These are phyloP conservation scores for Hericium coralloides DNA, from an alignment of 768 basidiomycete genomes.

Conservation along the genomic window DNA sequence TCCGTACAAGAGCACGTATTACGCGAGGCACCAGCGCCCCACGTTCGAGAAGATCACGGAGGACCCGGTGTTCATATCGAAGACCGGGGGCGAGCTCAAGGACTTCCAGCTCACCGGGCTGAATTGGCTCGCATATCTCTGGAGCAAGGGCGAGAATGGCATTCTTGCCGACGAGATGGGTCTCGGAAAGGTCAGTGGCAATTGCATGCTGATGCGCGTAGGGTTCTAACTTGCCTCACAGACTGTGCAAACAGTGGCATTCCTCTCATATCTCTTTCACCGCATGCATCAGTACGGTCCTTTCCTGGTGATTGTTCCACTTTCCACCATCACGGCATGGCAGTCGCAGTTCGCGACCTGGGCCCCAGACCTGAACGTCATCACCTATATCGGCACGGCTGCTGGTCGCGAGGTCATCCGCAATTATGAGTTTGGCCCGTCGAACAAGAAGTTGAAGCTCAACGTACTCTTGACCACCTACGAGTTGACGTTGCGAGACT, in stretches of 20 bases:
- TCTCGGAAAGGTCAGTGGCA: conserved; percentile 69
- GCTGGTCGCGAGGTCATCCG: conserved; percentile 86
- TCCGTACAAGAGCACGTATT: conserved; percentile 74
- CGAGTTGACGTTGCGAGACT: conserved; percentile 87
- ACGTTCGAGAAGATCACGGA: conserved; percentile 73
- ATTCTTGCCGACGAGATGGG: conserved; percentile 99
- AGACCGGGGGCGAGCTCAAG: conserved; percentile 81
- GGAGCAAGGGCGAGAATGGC: conserved; percentile 92
- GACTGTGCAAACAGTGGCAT: conserved; percentile 95
- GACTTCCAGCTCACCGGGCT: conserved; percentile 98
- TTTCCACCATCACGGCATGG: conserved; percentile 98
- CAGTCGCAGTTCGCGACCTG: conserved; percentile 89
- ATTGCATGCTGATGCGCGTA: conserved; percentile 11
- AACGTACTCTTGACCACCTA: conserved; percentile 97
- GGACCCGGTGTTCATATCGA: conserved; percentile 78
- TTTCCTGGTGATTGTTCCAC: conserved; percentile 93
- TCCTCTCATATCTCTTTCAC: conserved; percentile 93
- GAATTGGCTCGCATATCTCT: conserved; percentile 97
- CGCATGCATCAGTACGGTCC: conserved; percentile 90
- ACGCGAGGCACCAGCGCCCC: conserved; percentile 62
- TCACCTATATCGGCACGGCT: conserved; percentile 92
- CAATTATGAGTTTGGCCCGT: conserved; percentile 81
- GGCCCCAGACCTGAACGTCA: conserved; percentile 95
- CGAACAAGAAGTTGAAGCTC: conserved; percentile 89
- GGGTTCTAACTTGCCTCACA: conserved; percentile 18